Evolutionary conservation across 2,329 filamentous ascomycete species (phyloP), one percentile per base, ranked within the genome.

Genomic region (Pseudopithomyces maydicus): DNA sequence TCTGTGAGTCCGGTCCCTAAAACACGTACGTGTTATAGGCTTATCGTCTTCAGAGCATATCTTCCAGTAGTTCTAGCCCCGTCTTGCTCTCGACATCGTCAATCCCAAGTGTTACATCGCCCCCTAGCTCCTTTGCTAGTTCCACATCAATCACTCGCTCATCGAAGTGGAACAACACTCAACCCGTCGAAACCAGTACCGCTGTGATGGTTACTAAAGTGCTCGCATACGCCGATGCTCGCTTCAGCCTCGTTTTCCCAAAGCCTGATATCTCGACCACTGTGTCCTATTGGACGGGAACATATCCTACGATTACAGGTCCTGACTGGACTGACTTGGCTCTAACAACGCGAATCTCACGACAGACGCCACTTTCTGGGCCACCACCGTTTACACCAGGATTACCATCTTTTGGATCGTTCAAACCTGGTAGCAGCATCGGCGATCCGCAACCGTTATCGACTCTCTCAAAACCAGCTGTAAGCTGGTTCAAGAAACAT

Each of bases 261-360:
- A 66, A 61, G 11, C 71, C 70, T 1, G 52, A 55, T 17, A 69
- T 74, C 38, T 62, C 56, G 6, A 74, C 72, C 1, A 74, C 68
- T 2, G 56, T 66, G 15, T 69, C 69, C n/a, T 74, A 72, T 38
- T 74, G 71, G 71, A 69, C 70, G 0, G 72, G 72, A 8, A 57
- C 56, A 1, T 71, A 72, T 32, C 70, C 71, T 3, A 67, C 66
- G 0, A 60, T 68, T 1, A 71, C 64, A 3, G 70, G 66, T 1
- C 63, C 67, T 4, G 55, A 68, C 33, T 66, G 66, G 33, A 68
- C 58, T n/a, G 53, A 65, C 22, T 56, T 73, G 8, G 14, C 61
- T 3, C 53, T 65, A 23, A 73, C 67, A 0, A 73, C 70, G 6
- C 63, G 71, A 8, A 63, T 62, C 2, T 41, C 57, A 8, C 58